These are phyloP conservation scores for Apiospora aurea DNA, from an alignment of 2,329 filamentous ascomycete species.

Conservation along the genomic window DNA sequence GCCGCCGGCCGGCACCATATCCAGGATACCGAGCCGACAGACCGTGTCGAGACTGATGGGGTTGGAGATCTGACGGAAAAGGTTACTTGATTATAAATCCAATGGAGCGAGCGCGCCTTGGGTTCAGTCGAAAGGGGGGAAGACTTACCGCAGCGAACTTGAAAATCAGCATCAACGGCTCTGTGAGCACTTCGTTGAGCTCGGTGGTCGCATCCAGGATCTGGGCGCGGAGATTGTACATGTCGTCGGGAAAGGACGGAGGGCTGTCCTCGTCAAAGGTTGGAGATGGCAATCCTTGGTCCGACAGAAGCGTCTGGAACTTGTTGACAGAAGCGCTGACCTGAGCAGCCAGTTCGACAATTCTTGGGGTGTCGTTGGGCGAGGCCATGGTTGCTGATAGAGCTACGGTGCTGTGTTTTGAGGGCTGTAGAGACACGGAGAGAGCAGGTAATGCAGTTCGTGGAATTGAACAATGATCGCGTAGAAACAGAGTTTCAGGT, in stretches of 20 bases:
- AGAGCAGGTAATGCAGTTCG: neutral
- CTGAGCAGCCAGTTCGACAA: constrained; percentile 12
- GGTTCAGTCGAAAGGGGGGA: neutral
- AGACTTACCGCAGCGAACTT: neutral
- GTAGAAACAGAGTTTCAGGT: neutral
- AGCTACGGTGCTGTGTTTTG: neutral
- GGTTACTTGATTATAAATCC: neutral
- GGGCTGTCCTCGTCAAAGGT: constrained; percentile 3
- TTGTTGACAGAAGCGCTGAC: constrained; percentile 14
- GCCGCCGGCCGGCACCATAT: constrained; percentile 17
- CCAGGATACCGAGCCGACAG: constrained; percentile 2
- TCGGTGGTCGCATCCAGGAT: constrained; percentile 14
- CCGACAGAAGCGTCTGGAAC: neutral
- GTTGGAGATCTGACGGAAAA: constrained; percentile 1
- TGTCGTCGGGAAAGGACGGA: neutral
- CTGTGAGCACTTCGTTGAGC: constrained; percentile 19
- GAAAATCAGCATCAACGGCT: constrained; percentile 18
- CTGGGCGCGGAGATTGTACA: neutral
- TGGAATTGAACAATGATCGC: neutral
- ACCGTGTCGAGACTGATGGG: neutral
- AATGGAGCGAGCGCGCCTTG: neutral
- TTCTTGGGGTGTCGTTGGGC: neutral
- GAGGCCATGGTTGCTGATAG: neutral
- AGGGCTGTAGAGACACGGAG: neutral
- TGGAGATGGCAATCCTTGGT: neutral